Conservation (phyloP, 306 rosid genomes). For the Castanea crenata region DNA sequence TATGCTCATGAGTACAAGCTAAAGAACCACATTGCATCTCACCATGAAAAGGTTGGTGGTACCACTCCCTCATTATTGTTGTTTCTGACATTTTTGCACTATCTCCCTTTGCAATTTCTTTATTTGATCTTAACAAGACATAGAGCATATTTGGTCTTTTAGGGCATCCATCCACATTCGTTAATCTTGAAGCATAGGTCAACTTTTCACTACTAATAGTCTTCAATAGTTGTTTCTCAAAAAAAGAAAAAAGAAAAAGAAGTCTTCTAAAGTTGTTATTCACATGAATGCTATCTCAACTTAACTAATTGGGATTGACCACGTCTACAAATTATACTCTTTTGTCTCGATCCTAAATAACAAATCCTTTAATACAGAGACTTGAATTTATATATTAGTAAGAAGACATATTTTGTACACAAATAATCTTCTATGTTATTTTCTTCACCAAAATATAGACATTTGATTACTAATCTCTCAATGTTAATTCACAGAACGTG, state of each 20-base stretch:
- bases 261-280: not conserved
- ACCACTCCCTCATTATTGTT: not conserved
- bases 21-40: constrained; percentile 85
- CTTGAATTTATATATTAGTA: not conserved
- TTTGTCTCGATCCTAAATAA: not conserved
- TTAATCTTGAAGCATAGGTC: not conserved
- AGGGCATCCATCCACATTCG: not conserved
- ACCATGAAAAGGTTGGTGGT: constrained; percentile 87
- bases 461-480: constrained; percentile 15
- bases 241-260: too few species aligned
- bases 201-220: not conserved
- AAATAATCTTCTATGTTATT: not conserved
- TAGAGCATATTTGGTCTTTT: constrained; percentile 5
- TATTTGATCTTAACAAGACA: not conserved
- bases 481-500: constrained; percentile 46
- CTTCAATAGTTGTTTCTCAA: not conserved
- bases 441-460: not conserved
- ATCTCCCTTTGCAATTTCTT: not conserved
- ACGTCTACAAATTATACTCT: not conserved
- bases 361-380: not conserved
- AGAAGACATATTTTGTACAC: not conserved
- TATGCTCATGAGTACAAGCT: constrained; percentile 96
- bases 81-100: constrained; percentile 1
- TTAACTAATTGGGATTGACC: not conserved
- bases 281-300: not conserved